Conservation (phyloP, 805 yeast genomes). For the Kluyveromyces siamensis region DNA sequence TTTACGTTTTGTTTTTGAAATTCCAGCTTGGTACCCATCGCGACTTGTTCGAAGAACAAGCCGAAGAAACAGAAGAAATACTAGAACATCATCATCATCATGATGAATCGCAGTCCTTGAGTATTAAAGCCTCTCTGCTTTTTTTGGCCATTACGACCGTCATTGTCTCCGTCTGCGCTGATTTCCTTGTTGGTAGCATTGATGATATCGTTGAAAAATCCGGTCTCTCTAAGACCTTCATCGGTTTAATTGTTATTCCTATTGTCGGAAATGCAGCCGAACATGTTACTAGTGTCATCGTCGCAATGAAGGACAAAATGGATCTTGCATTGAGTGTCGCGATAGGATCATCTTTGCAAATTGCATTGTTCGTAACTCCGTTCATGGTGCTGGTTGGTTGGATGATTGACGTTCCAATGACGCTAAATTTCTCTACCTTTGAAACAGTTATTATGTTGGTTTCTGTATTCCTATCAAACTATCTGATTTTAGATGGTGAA, state of each 20-base stretch:
- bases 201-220: conserved; percentile 78
- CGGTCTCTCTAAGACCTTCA: conserved; percentile 88
- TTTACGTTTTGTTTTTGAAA: conserved; percentile 68
- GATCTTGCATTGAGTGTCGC: conserved; percentile 96
- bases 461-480: conserved; percentile 80
- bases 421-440: conserved; percentile 80
- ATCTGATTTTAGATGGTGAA: conserved; percentile 86
- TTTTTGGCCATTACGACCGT: conserved; percentile 58
- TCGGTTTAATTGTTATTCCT: conserved; percentile 88
- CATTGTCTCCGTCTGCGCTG: conserved; percentile 84
- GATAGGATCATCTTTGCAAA: conserved; percentile 90
- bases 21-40: conserved; percentile 89
- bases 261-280: conserved; percentile 99
- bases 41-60: conserved; percentile 54
- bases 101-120: conserved; percentile 30
- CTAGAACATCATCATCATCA: conserved; percentile 15
- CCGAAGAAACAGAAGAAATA: conserved; percentile 32
- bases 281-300: conserved; percentile 93
- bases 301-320: conserved; percentile 94
- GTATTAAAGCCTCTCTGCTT: conserved; percentile 44
- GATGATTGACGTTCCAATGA: conserved; percentile 85
- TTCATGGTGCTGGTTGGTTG: conserved; percentile 93
- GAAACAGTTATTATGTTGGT: conserved; percentile 90
- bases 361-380: conserved; percentile 92
- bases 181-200: conserved; percentile 85